These are phyloP conservation scores for Penicillium sp. DNA, from an alignment of 2,329 filamentous ascomycete genomes.

Conservation along the genomic window DNA sequence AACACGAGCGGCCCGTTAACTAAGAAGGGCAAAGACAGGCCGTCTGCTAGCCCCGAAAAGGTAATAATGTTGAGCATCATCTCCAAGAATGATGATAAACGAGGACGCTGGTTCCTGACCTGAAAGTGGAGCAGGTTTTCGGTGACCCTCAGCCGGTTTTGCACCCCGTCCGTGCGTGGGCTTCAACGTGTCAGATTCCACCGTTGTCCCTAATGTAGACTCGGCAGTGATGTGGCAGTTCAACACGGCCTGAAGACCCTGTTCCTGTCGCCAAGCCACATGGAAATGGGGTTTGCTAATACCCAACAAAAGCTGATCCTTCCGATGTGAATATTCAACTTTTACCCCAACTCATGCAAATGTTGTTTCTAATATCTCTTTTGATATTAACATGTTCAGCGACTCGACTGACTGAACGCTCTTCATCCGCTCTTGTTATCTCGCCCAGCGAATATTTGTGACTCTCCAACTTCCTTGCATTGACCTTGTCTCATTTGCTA, in stretches of 20 bases:
- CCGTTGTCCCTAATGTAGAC: too few species aligned
- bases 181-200: not conserved
- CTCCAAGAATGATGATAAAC: not conserved
- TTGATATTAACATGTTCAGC: slow-evolving; percentile 3
- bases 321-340: not conserved
- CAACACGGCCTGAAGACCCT: too few species aligned
- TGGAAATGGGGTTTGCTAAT: too few species aligned
- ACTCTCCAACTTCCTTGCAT: not conserved
- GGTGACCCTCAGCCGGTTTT: not conserved
- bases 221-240: too few species aligned
- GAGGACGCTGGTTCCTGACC: slow-evolving; percentile 5
- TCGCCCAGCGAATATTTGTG: slow-evolving; percentile 17
- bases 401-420: slow-evolving; percentile 1
- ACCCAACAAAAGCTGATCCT: too few species aligned
- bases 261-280: too few species aligned
- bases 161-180: not conserved
- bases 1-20: slow-evolving; percentile 1
- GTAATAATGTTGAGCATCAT: not conserved
- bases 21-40: slow-evolving; percentile 3
- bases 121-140: not conserved
- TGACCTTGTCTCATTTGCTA: not conserved
- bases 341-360: too few species aligned
- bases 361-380: not conserved
- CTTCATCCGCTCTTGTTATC: slow-evolving; percentile 11
- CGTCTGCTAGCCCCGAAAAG: not conserved